Conservation (phyloP, 305 asterid genomes). For the Fraxinus albicans region DNA sequence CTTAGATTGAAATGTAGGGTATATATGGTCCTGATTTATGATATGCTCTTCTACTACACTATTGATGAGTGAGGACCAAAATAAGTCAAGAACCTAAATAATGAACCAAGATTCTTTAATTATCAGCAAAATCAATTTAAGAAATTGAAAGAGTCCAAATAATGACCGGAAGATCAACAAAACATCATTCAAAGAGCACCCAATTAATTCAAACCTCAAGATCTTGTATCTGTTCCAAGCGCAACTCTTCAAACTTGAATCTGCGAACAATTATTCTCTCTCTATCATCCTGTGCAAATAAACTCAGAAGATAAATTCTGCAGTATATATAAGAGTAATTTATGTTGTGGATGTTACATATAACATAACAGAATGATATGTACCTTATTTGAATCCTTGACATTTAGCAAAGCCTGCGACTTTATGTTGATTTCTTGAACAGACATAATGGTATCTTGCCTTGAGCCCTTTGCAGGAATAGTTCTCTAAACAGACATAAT, state of each 20-base stretch:
- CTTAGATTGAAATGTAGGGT: background rate
- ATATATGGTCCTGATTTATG: background rate
- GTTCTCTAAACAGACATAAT: conserved; percentile 52
- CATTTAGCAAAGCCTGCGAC: conserved; percentile 77
- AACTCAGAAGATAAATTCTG: conserved; percentile 15
- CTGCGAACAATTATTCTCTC: conserved; percentile 85
- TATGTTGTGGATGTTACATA: background rate
- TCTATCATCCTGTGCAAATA: conserved; percentile 78
- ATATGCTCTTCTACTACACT: background rate
- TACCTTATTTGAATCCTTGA: conserved; percentile 92
- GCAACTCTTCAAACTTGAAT: conserved; percentile 90
- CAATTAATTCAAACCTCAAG: conserved; percentile 70
- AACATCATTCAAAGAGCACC: conserved; percentile 15
- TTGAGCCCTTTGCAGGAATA: conserved; percentile 66
- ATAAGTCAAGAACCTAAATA: background rate
- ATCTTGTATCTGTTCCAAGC: conserved; percentile 95
- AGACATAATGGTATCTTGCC: conserved; percentile 73
- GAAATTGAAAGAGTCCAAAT: background rate
- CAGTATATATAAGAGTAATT: background rate
- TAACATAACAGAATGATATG: background rate
- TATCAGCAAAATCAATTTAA: background rate
- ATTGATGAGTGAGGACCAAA: background rate
- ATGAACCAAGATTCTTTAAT: background rate
- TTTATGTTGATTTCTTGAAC: conserved; percentile 82
- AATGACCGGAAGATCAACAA: conserved; percentile 12